Base-by-base conservation (phyloP, 2,329 filamentous ascomycete genomes). In the Fusarium concolor region DNA sequence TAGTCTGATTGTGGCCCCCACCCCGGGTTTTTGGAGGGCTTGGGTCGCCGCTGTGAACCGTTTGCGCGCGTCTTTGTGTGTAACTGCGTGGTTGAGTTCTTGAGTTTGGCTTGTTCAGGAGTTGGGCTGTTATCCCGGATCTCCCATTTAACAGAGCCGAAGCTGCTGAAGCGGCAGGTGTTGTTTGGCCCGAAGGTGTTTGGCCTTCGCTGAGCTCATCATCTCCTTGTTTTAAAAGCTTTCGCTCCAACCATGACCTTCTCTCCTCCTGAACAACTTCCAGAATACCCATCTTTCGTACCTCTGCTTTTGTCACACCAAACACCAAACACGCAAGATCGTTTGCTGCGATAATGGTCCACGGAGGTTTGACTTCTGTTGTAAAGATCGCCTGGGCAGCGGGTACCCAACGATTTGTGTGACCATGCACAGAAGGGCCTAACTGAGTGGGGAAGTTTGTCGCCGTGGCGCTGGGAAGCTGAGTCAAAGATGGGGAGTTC, bases 311-410 rank as follows among this genome's bases (percentile, higher is more conserved):
- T n/a, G 94, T 97, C 11, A 99, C 93, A n/a, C 96, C 96, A 80
- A 98, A 99, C n/a, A 98, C 91, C 42, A 99, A 84, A 79, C 96
- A 99, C 18, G 96, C 96, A 47, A 99, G 84, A 77, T 99, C 96
- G 76, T 99, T 99, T 49, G 96, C 96, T 5, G 96, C 93, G 53
- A 97, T 87, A 62, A 99, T 97, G 2, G 95, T 99, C 92, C 94
- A 99, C 5, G 95, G 96, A 10, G 93, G 87, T 67, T 91, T 89
- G 15, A 92, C 87, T 78, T 97, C 93, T n/a, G 96, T 99, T 10
- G 95, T 96, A 77, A 99, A 99, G 58, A 99, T 97, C 53, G 96
- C 96, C 78, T 99, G 96, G 7, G 95, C 92, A 41, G 93, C 92
- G 10, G 94, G 94, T 15, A 92, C 90, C 89, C 94, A 97, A 78